These are phyloP conservation scores for Venturia aucupariae DNA, from an alignment of 2,329 filamentous ascomycete genomes.

Conservation along the genomic window DNA sequence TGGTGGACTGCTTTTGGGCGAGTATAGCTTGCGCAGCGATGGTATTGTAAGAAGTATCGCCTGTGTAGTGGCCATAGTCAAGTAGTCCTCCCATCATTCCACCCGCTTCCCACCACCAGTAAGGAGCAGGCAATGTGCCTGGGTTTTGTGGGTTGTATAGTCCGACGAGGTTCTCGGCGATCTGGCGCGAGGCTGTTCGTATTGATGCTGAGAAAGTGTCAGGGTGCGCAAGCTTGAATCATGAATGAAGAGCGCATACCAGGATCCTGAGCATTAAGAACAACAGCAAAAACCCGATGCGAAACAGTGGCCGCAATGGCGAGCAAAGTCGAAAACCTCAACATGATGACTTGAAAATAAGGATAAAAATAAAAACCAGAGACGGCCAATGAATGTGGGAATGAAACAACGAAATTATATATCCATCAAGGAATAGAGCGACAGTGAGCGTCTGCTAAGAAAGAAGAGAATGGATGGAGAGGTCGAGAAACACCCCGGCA, in stretches of 20 bases:
- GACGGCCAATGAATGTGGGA: not conserved
- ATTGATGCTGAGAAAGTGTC: constrained; percentile 1
- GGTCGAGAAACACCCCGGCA: not conserved
- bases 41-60: constrained; percentile 32
- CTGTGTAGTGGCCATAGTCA: constrained; percentile 36
- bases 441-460: not conserved
- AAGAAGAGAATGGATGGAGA: not conserved
- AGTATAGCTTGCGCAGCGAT: constrained; percentile 35
- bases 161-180: constrained; percentile 6
- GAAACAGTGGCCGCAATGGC: constrained; percentile 2
- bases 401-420: not conserved
- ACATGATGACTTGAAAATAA: not conserved
- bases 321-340: constrained; percentile 8
- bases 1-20: constrained; percentile 31
- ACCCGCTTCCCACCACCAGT: constrained; percentile 36
- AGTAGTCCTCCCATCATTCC: constrained; percentile 32
- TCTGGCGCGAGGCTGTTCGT: constrained; percentile 3
- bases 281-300: not conserved
- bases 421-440: not conserved
- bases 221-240: not conserved
- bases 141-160: constrained; percentile 9
- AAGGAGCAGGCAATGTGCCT: constrained; percentile 27
- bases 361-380: not conserved
- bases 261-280: constrained; percentile 5
- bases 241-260: not conserved